phyloP scores from a whole-genome alignment of 805 yeast genomes.

The Citeromyces matritensis region DNA sequence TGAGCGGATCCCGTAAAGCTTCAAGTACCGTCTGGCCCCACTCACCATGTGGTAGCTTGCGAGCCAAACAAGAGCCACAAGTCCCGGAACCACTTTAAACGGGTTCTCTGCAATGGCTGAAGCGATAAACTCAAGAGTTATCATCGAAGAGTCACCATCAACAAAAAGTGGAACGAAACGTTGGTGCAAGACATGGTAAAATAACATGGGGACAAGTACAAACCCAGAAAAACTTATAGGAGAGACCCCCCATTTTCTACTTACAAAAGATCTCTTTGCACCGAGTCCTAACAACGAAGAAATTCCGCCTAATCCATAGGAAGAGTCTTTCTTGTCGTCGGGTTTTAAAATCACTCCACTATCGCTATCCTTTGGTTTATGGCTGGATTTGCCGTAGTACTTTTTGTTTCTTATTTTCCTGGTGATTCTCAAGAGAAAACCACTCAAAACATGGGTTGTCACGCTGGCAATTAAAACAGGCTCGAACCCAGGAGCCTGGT shows the following conservation, averaged over 20 bases:
- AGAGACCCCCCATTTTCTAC: conserved; percentile 27
- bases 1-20: conserved; percentile 20
- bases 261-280: conserved; percentile 26
- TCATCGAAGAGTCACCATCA: conserved; percentile 51
- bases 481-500: conserved; percentile 41
- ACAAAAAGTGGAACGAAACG: conserved; percentile 33
- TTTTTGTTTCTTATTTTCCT: conserved; percentile 14
- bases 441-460: conserved; percentile 34
- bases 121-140: conserved; percentile 36
- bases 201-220: conserved; percentile 25
- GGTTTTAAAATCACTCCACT: conserved; percentile 3
- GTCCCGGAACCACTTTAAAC: conserved; percentile 10
- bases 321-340: conserved; percentile 13
- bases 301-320: conserved; percentile 50
- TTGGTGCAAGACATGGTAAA: conserved; percentile 29
- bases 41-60: conserved; percentile 37
- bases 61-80: conserved; percentile 18
- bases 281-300: conserved; percentile 41
- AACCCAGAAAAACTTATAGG: conserved; percentile 53
- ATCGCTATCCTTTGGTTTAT: conserved; percentile 3
- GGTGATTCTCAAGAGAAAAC: conserved; percentile 26
- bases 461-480: conserved; percentile 28
- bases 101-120: conserved; percentile 13
- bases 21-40: conserved; percentile 34
- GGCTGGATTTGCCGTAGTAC: conserved; percentile 9